Evolutionary conservation across 139 green algal genomes (phyloP).

Genomic region (Chlorella sp.): DNA sequence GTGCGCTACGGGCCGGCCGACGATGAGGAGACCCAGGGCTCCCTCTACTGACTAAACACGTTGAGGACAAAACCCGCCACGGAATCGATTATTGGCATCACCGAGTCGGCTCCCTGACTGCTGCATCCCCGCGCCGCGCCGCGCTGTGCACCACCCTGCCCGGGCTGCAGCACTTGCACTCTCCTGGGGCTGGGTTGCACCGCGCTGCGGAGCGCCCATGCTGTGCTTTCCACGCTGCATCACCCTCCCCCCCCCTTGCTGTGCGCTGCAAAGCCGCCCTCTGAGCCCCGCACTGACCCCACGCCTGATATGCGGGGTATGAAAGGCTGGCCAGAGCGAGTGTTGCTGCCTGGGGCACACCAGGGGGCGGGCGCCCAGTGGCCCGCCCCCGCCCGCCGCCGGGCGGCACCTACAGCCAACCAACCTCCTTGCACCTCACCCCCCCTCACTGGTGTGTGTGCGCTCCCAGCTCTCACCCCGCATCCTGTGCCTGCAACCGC

Average conservation of each 20-base stretch:
- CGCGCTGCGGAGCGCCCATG: neutral
- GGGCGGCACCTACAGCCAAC: neutral
- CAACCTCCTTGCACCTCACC: neutral
- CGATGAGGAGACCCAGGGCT: constrained; percentile 50
- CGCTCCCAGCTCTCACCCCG: too few species aligned
- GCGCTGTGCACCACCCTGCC: too few species aligned
- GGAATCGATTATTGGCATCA: constrained; percentile 51
- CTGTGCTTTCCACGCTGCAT: neutral
- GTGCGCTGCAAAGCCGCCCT: constrained; percentile 37
- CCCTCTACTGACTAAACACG: constrained; percentile 49
- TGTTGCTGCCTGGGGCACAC: neutral
- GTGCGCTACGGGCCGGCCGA: neutral
- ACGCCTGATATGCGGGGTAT: constrained; percentile 28
- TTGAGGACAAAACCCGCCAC: constrained; percentile 53
- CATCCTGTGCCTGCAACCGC: too few species aligned
- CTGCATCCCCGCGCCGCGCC: too few species aligned
- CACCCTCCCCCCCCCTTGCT: neutral
- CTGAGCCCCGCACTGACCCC: constrained; percentile 34
- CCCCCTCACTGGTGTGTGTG: too few species aligned
- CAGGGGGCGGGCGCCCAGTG: neutral
- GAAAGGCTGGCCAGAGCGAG: constrained; percentile 39
- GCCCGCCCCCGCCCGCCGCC: neutral
- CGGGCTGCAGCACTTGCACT: too few species aligned
- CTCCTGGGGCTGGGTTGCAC: too few species aligned
- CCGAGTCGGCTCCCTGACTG: constrained; percentile 32